These are phyloP conservation scores for Metschnikowia matae DNA, from an alignment of 805 yeast species.

Conservation along the genomic window DNA sequence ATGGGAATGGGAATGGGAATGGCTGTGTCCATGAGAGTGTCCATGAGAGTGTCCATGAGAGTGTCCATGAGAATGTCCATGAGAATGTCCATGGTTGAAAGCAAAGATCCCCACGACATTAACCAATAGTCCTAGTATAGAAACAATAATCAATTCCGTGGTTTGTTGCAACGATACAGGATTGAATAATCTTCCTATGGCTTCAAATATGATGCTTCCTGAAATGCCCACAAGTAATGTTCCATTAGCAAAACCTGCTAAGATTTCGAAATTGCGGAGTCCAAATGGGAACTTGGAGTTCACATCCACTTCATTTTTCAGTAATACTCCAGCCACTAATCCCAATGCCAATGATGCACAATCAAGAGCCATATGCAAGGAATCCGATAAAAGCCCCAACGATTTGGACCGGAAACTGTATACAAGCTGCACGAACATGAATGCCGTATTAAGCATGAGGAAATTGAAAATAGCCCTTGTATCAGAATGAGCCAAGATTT, in stretches of 20 bases:
- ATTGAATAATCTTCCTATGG: conserved; percentile 70
- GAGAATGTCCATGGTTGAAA: conserved; percentile 70
- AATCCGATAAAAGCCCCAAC: conserved; percentile 84
- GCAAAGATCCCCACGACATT: conserved; percentile 92
- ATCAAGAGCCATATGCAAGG: conserved; percentile 94
- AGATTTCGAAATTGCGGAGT: conserved; percentile 74
- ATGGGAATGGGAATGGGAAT: conserved; percentile 3
- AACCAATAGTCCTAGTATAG: conserved; percentile 78
- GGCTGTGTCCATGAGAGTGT: conserved; percentile 23
- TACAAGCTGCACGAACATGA: conserved; percentile 90
- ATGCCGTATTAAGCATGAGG: conserved; percentile 76
- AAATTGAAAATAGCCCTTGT: conserved; percentile 88
- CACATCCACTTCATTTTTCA: conserved; percentile 41
- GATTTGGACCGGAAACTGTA: conserved; percentile 93
- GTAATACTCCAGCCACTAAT: conserved; percentile 68
- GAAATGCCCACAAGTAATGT: conserved; percentile 84
- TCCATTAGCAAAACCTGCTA: conserved; percentile 95
- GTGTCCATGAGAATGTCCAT: conserved; percentile 41
- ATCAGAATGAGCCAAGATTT: conserved; percentile 45
- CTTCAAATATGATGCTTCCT: conserved; percentile 82
- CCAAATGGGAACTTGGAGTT: conserved; percentile 83
- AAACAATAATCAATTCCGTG: conserved; percentile 79
- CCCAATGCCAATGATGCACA: conserved; percentile 90
- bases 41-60: conserved; percentile 25
- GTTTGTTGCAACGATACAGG: conserved; percentile 80